Evolutionary conservation across 208 protist species (phyloP).

Genomic region (Acanthamoeba royreba): DNA sequence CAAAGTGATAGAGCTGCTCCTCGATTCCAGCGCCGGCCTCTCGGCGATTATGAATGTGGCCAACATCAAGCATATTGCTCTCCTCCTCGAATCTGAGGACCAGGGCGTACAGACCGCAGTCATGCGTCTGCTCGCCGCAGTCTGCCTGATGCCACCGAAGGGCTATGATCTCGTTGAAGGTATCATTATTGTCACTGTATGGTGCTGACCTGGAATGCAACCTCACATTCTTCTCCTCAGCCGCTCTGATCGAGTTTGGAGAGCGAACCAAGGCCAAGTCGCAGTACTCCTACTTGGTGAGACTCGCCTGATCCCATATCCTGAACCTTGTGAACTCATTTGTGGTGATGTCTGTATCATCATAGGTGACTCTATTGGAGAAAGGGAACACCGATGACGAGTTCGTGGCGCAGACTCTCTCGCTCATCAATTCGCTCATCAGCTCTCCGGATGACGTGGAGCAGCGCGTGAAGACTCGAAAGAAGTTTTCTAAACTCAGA

Average conservation of each 20-base stretch:
- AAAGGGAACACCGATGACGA: not conserved
- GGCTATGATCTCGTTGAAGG: not conserved
- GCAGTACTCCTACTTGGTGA: not conserved
- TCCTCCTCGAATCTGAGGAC: not conserved
- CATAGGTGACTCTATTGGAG: not conserved
- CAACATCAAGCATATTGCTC: not conserved
- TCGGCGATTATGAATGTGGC: not conserved
- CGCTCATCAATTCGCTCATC: constrained; percentile 17
- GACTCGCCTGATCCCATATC: not conserved
- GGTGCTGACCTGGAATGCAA: not conserved
- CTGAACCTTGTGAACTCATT: too few relatives aligned
- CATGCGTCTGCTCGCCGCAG: not conserved
- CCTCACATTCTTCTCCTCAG: not conserved
- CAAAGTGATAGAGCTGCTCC: not conserved
- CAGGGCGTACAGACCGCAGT: not conserved
- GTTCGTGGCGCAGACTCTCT: not conserved
- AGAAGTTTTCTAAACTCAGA: not conserved
- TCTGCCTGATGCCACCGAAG: not conserved
- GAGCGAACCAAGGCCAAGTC: not conserved
- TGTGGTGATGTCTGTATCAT: too few relatives aligned
- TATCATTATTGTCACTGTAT: not conserved
- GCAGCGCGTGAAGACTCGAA: not conserved
- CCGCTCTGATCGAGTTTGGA: not conserved
- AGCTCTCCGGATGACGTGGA: not conserved
- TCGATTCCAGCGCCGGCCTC: not conserved